A percentile compares a stretch with the other conserved stretches of the same genome.
phyloP scores from a whole-genome alignment of 2,329 filamentous ascomycete genomes.

The Paraconiothyrium sp. region DNA sequence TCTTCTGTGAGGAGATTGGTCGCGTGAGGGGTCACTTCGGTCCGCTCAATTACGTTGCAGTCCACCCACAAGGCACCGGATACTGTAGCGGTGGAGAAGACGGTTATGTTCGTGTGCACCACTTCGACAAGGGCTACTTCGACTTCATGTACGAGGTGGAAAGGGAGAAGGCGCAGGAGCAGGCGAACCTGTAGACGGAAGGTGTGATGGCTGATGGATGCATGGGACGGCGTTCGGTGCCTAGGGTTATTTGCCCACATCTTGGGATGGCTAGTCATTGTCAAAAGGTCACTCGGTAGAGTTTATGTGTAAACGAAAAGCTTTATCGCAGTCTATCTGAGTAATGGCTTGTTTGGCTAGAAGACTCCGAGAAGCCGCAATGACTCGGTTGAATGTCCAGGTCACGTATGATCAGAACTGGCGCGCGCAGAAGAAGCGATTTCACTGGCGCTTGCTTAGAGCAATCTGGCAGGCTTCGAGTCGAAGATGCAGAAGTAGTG shows the following conservation, averaged over 20 bases:
- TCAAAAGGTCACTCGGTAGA: conserved; percentile 7
- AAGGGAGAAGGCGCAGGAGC: conserved; percentile 69
- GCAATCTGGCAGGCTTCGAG: no score
- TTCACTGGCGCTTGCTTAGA: no score
- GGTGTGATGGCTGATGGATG: conserved; percentile 41
- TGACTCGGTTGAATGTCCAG: neutral
- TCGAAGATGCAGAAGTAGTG: no score
- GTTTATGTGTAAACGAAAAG: conserved; percentile 8
- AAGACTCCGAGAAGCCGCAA: neutral
- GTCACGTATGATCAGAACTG: no score
- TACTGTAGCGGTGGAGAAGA: conserved; percentile 98
- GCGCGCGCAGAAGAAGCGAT: no score
- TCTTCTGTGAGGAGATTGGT: conserved; percentile 98
- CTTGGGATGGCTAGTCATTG: conserved; percentile 14
- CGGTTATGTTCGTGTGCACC: conserved; percentile 96
- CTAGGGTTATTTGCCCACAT: conserved; percentile 28
- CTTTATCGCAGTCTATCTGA: conserved; percentile 8
- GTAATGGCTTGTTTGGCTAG: neutral
- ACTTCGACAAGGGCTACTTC: conserved; percentile 98
- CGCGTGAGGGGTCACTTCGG: conserved; percentile 97
- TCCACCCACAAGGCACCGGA: conserved; percentile 87
- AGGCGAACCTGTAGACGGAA: conserved; percentile 48
- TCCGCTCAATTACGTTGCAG: conserved; percentile 93
- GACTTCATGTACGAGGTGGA: conserved; percentile 99
- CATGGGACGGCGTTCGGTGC: conserved; percentile 51